Base-by-base conservation (phyloP, 2,329 filamentous ascomycete genomes). In the Calonectria fujianensis region DNA sequence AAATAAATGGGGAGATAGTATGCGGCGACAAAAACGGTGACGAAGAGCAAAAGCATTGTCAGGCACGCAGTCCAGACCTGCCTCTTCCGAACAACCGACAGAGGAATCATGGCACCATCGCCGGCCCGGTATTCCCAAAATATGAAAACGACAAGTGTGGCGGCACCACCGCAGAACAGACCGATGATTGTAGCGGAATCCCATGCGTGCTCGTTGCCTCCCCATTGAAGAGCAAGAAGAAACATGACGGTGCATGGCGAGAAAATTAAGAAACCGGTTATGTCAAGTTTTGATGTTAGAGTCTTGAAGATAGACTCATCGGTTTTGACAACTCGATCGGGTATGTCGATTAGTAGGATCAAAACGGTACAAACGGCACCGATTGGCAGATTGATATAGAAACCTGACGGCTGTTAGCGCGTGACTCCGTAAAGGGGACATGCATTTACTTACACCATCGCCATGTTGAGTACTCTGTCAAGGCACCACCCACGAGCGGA, bases 1-100 rank as follows among this genome's bases (percentile, higher is more conserved):
- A 91, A 89, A 84, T 89, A 90, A 74, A 90, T 84, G 2, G 89
- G 88, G 7, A 90, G 81, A 74, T 88, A 89, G 82, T 87, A 89
- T 5, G 88, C 81, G 1, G 86, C 82, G 1, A 89, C 77, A 74
- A 90, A 87, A 65, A 88, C 87, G 14, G 85, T 82, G 3, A 85
- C 84, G 18, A 86, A 86, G 24, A 89, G 83, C 69, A 87, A 85
- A 39, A 88, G 84, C 31, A 85, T 84, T 51, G 86, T 87, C 6
- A 86, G 13, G 32, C 85, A 83, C 29, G 85, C 84, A 13, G 85
- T 80, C 81, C 84, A 86, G n/a, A 91, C 84, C 31, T 86, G 81
- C 1, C 88, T 84, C 45, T 85, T 83, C 18, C 79, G 81, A 10
- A 90, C 68, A 39, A 91, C 82, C 0, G 86, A 85, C 1, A 86